Base-by-base conservation (phyloP, 441 rosid species). In the Bruguiera hainesii region DNA sequence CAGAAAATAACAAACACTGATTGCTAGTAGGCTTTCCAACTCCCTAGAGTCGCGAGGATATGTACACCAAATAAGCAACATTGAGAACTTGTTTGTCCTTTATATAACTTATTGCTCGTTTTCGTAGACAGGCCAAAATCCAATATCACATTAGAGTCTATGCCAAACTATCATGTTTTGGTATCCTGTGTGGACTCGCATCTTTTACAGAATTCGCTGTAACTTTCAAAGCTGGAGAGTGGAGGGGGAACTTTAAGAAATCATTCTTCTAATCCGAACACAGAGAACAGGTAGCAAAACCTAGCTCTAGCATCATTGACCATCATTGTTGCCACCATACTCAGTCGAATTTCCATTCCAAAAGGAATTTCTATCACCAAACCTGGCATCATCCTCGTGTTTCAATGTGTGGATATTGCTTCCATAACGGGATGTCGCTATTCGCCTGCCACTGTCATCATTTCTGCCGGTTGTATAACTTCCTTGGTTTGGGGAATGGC, bases 311-410 rank as follows among this genome's bases (percentile, higher is more conserved):
- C 63, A 33, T 74, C 76, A 81, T 68, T 67, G 78, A 71, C 72
- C 80, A 31, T 68, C 81, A 21, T 57, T 71, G 60, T 75, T 73
- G 51, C 93, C 85, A 2, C 97, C 97, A 48, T 84, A 90, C 73
- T 90, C 84, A 25, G 98, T 90, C 5, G 97, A 90, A 69, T 93
- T 93, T 71, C 97, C 98, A 51, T 93, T 93, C 98, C 98, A 87
- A 68, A 84, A 90, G 20, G 88, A 33, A 67, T 93, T 93, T 69
- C 88, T 83, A 57, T 76, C 94, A 26, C 62, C 69, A 71, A 84
- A 85, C 16, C 61, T 81, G 15, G 70, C 60, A 65, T 93, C 93
- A 67, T 93, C 93, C 25, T 90, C 87, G 5, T 48, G 96, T 68
- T 74, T 93, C 70, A 93, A 80, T 0, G 89, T 89, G 77, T 84